Base-by-base conservation (phyloP, 306 rosid species). In the Pachyrhizus erosus region DNA sequence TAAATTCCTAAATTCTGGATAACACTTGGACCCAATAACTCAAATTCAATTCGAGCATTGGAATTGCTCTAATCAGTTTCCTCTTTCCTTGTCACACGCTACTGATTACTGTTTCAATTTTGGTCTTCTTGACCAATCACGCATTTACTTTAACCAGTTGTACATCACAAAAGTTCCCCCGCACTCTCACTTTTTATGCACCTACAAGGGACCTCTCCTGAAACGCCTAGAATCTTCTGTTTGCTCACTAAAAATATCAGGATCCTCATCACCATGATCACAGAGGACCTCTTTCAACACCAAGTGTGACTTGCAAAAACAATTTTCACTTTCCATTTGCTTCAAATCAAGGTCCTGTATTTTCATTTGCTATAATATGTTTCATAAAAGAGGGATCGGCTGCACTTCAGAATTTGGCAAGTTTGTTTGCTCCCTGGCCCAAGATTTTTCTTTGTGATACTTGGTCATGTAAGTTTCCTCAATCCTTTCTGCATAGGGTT, bases 381-480 rank as follows among this genome's bases (percentile, higher is more conserved):
- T 18, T 57, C 64, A 57, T 2, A 2, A 57, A 57, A 57, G 33
- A 58, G 12, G 58, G 76, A 3, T 49, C 9, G 15, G 46, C 61
- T 71, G 42, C 42, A 46, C 3, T 72, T 48, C 62, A 48, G 11
- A 9, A 46, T 72, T 70, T 70, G 31, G 40, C 76, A 46, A 15
- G 20, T 27, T 70, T 70, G 57, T 70, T 45, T 70, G 40, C 9
- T 46, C 17, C 17, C 27, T 27, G 58, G 26, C 43, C 61, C 13
- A 8, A 13, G 9, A 26, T 46, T 46, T 70, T 46, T n/a, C 61
- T 15, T 5, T 29, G 9, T 48, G 12, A 48, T 27, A 27, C 18
- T 46, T 71, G 61, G 9, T 14, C 60, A n/a, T 48, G 77, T 72
- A 72, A 48, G 77, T 72, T 26, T 48, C 20, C 8, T 23, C 40